A percentile compares a stretch with the other conserved stretches of the same genome.
Conservation (phyloP, 768 basidiomycete species). For the Tulasnella sp. region DNA sequence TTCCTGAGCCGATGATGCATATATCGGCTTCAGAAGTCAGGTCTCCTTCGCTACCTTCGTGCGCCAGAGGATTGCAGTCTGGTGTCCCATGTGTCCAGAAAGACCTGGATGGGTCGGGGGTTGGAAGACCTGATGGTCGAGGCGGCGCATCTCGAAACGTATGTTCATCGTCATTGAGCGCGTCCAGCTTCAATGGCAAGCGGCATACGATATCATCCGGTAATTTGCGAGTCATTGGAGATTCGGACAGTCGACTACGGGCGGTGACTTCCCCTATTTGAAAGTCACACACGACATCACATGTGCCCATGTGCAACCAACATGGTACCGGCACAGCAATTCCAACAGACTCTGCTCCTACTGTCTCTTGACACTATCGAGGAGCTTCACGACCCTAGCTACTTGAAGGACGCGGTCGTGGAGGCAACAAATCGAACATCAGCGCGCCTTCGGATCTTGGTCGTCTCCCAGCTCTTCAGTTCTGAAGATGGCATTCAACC, state of each 20-base stretch:
- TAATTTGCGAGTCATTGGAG: constrained; percentile 3
- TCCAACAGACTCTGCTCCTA: neutral
- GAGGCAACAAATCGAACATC: constrained; percentile 31
- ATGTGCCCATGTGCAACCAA: too few species aligned
- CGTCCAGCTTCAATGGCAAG: neutral
- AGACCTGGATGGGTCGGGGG: constrained; percentile 52
- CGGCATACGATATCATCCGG: neutral
- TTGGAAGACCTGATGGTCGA: constrained; percentile 36
- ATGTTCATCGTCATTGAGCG: neutral
- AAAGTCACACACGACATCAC: too few species aligned
- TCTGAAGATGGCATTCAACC: constrained; percentile 19
- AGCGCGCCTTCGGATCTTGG: constrained; percentile 46
- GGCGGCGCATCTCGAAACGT: neutral
- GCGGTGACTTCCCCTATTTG: too few species aligned
- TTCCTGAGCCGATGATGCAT: constrained; percentile 69
- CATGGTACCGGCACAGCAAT: too few species aligned
- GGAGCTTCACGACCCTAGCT: neutral
- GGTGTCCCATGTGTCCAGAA: constrained; percentile 56
- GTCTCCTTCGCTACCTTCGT: constrained; percentile 49
- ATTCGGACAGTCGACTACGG: neutral
- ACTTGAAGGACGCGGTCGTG: neutral
- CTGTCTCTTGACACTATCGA: neutral
- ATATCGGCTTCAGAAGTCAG: constrained; percentile 55
- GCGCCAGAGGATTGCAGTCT: constrained; percentile 53
- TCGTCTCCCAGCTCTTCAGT: constrained; percentile 54